phyloP scores from a whole-genome alignment of 1,284 basidiomycete species.

The Neonothopanus nambi region DNA sequence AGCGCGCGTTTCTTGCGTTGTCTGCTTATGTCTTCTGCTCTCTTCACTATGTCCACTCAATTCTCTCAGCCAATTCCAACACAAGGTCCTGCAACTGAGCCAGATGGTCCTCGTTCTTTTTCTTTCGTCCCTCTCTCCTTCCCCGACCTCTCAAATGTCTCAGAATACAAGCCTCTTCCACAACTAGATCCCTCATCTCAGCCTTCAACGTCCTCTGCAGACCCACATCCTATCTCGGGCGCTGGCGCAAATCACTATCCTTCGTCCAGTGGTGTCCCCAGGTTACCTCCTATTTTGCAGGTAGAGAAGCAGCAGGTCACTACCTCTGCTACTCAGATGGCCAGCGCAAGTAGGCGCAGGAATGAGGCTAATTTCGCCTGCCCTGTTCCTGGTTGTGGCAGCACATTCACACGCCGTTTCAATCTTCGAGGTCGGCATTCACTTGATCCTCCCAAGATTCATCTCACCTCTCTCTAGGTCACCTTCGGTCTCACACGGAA shows the following conservation, averaged over 20 bases:
- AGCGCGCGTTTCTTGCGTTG: slow-evolving; percentile 6
- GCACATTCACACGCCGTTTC: slow-evolving; percentile 89
- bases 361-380: slow-evolving; percentile 92
- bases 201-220: slow-evolving; percentile 27
- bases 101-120: slow-evolving; percentile 42
- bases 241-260: slow-evolving; percentile 56
- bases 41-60: slow-evolving; percentile 6
- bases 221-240: slow-evolving; percentile 18
- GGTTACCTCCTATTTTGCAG: slow-evolving; percentile 79
- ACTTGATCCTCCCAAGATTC: slow-evolving; percentile 15
- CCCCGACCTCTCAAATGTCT: slow-evolving; percentile 30
- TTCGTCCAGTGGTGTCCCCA: slow-evolving; percentile 54
- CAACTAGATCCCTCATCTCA: slow-evolving; percentile 32
- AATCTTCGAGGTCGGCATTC: slow-evolving; percentile 69
- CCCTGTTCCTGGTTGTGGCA: slow-evolving; percentile 93
- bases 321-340: slow-evolving; percentile 91
- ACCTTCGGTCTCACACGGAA: slow-evolving; percentile 94
- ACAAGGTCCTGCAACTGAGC: slow-evolving; percentile 44
- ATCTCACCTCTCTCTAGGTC: slow-evolving; percentile 56
- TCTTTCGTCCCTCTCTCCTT: slow-evolving; percentile 30
- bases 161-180: slow-evolving; percentile 17
- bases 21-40: background rate
- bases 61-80: slow-evolving; percentile 41
- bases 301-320: slow-evolving; percentile 94
- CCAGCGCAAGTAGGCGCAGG: slow-evolving; percentile 84